Evolutionary conservation across 345 rosid genomes (phyloP), one percentile per base, ranked within the genome.

Genomic region (Murraya koenigii): DNA sequence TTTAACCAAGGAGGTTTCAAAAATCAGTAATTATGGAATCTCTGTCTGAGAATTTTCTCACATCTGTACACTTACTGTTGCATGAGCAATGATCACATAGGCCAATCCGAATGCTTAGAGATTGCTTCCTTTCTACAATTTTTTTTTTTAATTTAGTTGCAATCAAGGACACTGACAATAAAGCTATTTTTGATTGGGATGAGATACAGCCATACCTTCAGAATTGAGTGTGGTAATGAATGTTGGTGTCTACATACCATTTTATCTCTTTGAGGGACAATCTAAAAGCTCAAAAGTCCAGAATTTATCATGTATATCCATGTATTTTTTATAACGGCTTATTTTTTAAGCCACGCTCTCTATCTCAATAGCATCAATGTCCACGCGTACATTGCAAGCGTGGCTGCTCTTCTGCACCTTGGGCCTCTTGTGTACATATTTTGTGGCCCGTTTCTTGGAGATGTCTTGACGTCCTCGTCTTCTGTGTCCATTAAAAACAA

Each of bases 1-100:
- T 66, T 82, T 94, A 88, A 83, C 79, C 35, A 92, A 91, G 85
- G 95, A 88, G 88, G 94, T 97, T 63, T 84, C 90, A 71, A 94
- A 93, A 85, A 97, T 97, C 82, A 92, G 97, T 72, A 90, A 92
- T 77, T 85, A 88, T 28, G 98, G 99, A 60, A 97, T 97, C 77
- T 88, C 97, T 10, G 91, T 96, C 23, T 94, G 89, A 96, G 77
- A 64, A 32, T 70, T 36, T 22, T 44, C 49, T 20, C 32, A 1
- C 32, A 0, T 35, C 70, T 38, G 5, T 19, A 36, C 33, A 7
- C 73, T 56, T 23, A 15, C 44, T 54, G 20, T 54, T 32, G 32
- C 41, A 58, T 3, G 20, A 55, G 47, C 38, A 52, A 17, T 68
- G 76, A 8, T 69, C 76, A 39, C 19, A 8, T 11, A 61, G 47